A percentile compares a stretch with the other conserved stretches of the same genome.
These are phyloP conservation scores for Gracilaria gracilis DNA, from an alignment of 23 red algal species.

Conservation along the genomic window DNA sequence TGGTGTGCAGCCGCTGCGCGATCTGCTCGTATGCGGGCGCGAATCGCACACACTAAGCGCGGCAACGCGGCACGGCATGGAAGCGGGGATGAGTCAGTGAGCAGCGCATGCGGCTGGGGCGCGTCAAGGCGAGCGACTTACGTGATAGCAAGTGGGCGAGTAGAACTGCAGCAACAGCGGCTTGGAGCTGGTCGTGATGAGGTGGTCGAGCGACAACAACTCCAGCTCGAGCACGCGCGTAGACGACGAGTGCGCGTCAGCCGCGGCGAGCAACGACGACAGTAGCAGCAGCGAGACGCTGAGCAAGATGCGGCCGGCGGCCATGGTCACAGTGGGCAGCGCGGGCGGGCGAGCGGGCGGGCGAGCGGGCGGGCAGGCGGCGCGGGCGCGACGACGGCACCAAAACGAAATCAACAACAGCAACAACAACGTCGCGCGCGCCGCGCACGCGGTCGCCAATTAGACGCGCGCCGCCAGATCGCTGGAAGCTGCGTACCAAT, in stretches of 20 bases:
- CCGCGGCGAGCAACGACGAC: background rate
- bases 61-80: background rate
- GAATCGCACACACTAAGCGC: constrained; percentile 27
- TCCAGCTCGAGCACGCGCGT: constrained; percentile 41
- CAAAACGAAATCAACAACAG: no score
- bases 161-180: constrained; percentile 60
- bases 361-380: constrained; percentile 2
- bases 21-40: constrained; percentile 17
- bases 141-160: constrained; percentile 36
- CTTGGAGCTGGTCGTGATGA: constrained; percentile 23
- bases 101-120: background rate
- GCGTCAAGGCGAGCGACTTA: constrained; percentile 18
- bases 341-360: background rate
- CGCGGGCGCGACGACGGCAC: background rate
- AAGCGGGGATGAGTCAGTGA: background rate
- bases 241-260: background rate
- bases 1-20: background rate
- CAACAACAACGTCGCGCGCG: background rate
- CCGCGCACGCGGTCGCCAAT: background rate
- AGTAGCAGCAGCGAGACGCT: background rate
- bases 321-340: background rate
- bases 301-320: background rate
- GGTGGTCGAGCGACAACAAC: constrained; percentile 16
- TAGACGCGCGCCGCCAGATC: background rate
- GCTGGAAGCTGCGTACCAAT: constrained; percentile 4